phyloP scores from a whole-genome alignment of 2,329 filamentous ascomycete genomes.

The Aspergillus bombycis region DNA sequence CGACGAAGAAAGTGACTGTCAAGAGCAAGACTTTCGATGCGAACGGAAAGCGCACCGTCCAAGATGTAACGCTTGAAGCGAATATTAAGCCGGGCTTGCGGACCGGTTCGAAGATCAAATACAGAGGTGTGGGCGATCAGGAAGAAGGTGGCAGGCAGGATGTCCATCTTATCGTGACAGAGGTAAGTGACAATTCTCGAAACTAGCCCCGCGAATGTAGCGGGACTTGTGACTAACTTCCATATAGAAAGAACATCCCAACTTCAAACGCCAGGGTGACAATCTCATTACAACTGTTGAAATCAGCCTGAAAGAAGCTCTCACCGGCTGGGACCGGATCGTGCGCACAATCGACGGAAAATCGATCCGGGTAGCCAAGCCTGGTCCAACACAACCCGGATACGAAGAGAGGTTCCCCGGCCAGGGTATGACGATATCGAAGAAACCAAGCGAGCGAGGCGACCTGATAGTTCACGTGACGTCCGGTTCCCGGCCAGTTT shows the following conservation, averaged over 20 bases:
- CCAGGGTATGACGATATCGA: slow-evolving; percentile 92
- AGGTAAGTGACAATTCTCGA: slow-evolving; percentile 62
- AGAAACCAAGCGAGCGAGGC: slow-evolving; percentile 81
- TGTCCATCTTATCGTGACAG: slow-evolving; percentile 89
- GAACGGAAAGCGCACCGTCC: slow-evolving; percentile 78
- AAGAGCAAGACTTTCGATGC: slow-evolving; percentile 93
- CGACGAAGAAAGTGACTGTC: slow-evolving; percentile 96
- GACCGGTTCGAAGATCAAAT: slow-evolving; percentile 98
- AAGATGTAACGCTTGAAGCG: slow-evolving; percentile 90
- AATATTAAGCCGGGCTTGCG: slow-evolving; percentile 95
- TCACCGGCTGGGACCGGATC: slow-evolving; percentile 92
- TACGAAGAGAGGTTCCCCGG: slow-evolving; percentile 79
- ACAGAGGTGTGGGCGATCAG: slow-evolving; percentile 95
- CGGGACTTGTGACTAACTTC: slow-evolving; percentile 43
- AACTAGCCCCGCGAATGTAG: not conserved
- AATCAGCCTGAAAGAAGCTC: slow-evolving; percentile 85
- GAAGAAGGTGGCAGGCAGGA: slow-evolving; percentile 96
- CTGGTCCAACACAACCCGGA: slow-evolving; percentile 82
- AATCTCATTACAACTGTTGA: slow-evolving; percentile 79
- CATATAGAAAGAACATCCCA: slow-evolving; percentile 77
- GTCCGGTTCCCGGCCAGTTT: slow-evolving; percentile 86
- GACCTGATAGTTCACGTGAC: slow-evolving; percentile 86
- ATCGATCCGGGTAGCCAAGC: slow-evolving; percentile 76
- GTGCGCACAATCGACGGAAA: slow-evolving; percentile 92
- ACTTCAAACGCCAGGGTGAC: slow-evolving; percentile 85